Evolutionary conservation across 2,329 filamentous ascomycete genomes (phyloP).

Genomic region (Macrophomina phaseolina): DNA sequence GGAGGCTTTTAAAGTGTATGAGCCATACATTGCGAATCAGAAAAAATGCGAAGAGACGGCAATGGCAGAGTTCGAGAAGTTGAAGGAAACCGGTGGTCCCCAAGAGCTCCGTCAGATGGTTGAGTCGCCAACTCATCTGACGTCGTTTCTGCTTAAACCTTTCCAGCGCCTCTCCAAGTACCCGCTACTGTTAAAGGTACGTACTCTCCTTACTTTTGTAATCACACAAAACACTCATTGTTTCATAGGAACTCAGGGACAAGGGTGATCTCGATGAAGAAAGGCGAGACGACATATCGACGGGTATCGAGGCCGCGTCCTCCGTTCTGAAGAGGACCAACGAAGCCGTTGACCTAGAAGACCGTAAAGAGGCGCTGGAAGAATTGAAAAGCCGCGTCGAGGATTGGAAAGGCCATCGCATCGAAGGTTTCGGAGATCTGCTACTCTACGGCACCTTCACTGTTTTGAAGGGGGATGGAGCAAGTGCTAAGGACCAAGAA

Average conservation of each 20-base stretch:
- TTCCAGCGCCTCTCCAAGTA: constrained; percentile 97
- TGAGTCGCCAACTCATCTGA: constrained; percentile 83
- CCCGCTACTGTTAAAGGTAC: constrained; percentile 82
- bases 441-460: constrained; percentile 89
- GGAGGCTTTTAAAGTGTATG: constrained; percentile 89
- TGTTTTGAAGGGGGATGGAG: constrained; percentile 79
- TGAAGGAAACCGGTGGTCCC: constrained; percentile 73
- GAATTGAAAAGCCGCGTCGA: constrained; percentile 85
- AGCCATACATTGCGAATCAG: constrained; percentile 97
- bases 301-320: constrained; percentile 81
- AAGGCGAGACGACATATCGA: constrained; percentile 72
- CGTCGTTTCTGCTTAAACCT: constrained; percentile 92
- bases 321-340: constrained; percentile 85
- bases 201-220: constrained; percentile 30
- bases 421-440: constrained; percentile 89
- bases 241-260: constrained; percentile 76
- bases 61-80: constrained; percentile 84
- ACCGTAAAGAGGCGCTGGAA: constrained; percentile 80
- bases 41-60: constrained; percentile 87
- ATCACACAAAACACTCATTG: background rate
- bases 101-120: constrained; percentile 72
- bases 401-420: constrained; percentile 93
- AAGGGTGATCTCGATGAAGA: constrained; percentile 76
- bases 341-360: constrained; percentile 85
- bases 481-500: constrained; percentile 80